Percentiles rank a stretch among this genome's conserved stretches.
These are phyloP conservation scores for Serendipita sp. DNA, from an alignment of 768 basidiomycete genomes.

Conservation along the genomic window DNA sequence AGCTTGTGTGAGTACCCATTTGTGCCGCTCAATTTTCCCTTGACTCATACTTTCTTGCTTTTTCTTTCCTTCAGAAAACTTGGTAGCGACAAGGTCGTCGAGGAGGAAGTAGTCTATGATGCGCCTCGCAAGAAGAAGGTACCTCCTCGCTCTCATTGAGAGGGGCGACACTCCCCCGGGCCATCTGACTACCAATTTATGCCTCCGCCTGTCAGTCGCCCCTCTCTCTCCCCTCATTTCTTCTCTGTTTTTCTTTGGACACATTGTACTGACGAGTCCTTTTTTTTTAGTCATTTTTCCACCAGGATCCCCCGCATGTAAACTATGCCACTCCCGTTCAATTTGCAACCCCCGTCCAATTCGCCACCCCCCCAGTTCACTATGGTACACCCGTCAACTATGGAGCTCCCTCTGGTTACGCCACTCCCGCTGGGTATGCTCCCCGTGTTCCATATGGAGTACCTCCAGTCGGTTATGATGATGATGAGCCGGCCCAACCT, in stretches of 20 bases:
- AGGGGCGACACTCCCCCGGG: background rate
- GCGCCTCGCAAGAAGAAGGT: background rate
- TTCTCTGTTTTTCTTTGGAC: background rate
- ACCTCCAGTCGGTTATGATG: too few relatives aligned
- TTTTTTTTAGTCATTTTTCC: too few relatives aligned
- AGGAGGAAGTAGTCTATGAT: background rate
- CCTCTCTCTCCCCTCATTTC: background rate
- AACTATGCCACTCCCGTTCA: too few relatives aligned
- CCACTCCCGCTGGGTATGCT: too few relatives aligned
- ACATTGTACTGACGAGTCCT: too few relatives aligned
- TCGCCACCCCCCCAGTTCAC: too few relatives aligned
- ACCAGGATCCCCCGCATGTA: too few relatives aligned
- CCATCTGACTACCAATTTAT: background rate
- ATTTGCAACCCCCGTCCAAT: too few relatives aligned
- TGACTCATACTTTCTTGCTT: background rate
- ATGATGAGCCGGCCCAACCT: too few relatives aligned
- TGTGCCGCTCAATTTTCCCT: background rate
- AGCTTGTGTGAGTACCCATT: slow-evolving; percentile 50
- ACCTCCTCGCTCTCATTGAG: background rate
- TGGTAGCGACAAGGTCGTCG: slow-evolving; percentile 2
- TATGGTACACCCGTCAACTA: too few relatives aligned
- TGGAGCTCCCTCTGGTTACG: too few relatives aligned
- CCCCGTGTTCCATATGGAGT: too few relatives aligned
- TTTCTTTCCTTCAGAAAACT: background rate
- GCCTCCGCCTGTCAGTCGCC: slow-evolving; percentile 3